Conservation (phyloP, 1,139 yeast species). For the Yueomyces sp. region DNA sequence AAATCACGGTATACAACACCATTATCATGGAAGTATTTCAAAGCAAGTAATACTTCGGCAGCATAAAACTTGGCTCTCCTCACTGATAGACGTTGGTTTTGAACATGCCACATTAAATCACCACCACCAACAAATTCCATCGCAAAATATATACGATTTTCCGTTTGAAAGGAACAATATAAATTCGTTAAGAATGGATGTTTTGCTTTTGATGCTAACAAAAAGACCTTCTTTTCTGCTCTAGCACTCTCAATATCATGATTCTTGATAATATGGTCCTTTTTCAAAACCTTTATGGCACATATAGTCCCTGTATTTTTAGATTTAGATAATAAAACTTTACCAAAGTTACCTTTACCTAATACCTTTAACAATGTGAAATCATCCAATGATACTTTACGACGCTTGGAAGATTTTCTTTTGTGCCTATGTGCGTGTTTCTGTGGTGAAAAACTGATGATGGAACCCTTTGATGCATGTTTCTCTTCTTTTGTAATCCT, state of each 20-base stretch:
- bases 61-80: slow-evolving; percentile 94
- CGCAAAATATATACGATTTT: slow-evolving; percentile 90
- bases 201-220: slow-evolving; percentile 77
- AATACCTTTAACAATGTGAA: slow-evolving; percentile 86
- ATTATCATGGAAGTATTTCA: slow-evolving; percentile 87
- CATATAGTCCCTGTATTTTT: slow-evolving; percentile 61
- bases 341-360: slow-evolving; percentile 97
- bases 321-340: slow-evolving; percentile 92
- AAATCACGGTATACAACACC: slow-evolving; percentile 95
- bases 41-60: slow-evolving; percentile 83
- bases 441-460: slow-evolving; percentile 8
- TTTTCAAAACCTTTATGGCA: slow-evolving; percentile 91
- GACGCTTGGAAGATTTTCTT: slow-evolving; percentile 23
- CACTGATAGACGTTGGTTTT: slow-evolving; percentile 77
- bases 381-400: slow-evolving; percentile 85
- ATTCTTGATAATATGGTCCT: slow-evolving; percentile 86
- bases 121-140: slow-evolving; percentile 98
- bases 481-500: background rate
- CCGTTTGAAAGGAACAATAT: slow-evolving; percentile 96
- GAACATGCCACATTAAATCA: slow-evolving; percentile 98
- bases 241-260: slow-evolving; percentile 93
- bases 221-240: slow-evolving; percentile 84
- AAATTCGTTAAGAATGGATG: slow-evolving; percentile 89
- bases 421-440: slow-evolving; percentile 15
- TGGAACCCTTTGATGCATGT: background rate